A percentile compares a stretch with the other conserved stretches of the same genome.
These are phyloP conservation scores for Sporothrix brasiliensis DNA, from an alignment of 2,329 filamentous ascomycete species.

Conservation along the genomic window DNA sequence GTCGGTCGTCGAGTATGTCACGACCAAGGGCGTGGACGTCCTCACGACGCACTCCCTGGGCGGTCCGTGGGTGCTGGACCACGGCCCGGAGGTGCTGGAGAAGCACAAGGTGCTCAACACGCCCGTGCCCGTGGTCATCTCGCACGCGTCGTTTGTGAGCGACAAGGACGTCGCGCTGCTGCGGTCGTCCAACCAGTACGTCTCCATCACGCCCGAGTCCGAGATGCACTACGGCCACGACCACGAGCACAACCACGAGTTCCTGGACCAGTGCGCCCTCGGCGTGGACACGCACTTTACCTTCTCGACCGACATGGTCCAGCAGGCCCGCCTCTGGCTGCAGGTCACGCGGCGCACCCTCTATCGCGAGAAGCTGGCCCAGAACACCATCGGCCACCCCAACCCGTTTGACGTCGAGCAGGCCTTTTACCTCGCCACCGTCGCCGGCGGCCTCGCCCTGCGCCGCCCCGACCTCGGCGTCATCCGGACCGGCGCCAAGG, in stretches of 20 bases:
- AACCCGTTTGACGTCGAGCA: conserved; percentile 15
- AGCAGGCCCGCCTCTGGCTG: conserved; percentile 4
- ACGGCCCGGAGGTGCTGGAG: not conserved
- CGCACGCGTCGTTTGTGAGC: not conserved
- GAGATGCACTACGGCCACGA: conserved; percentile 21
- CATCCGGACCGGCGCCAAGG: not conserved
- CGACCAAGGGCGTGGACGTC: not conserved
- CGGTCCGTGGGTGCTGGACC: not conserved
- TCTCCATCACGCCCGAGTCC: conserved; percentile 17
- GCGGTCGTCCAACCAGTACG: conserved; percentile 12
- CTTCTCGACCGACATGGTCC: conserved; percentile 6
- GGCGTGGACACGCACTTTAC: conserved; percentile 4
- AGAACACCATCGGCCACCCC: not conserved
- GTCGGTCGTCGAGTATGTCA: not conserved
- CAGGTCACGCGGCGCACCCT: not conserved
- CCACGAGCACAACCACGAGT: conserved; percentile 3
- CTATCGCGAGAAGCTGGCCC: not conserved
- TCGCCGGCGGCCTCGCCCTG: not conserved
- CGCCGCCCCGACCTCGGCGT: conserved; percentile 8
- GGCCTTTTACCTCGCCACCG: not conserved
- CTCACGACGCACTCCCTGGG: conserved; percentile 5
- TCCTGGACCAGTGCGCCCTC: conserved; percentile 1
- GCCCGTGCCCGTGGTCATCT: conserved; percentile 1
- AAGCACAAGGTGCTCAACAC: conserved; percentile 9
- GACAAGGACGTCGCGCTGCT: conserved; percentile 15